A percentile compares a stretch with the other conserved stretches of the same genome.
Evolutionary conservation across 2,329 filamentous ascomycete genomes (phyloP).

Genomic region (Nakataea oryzae): DNA sequence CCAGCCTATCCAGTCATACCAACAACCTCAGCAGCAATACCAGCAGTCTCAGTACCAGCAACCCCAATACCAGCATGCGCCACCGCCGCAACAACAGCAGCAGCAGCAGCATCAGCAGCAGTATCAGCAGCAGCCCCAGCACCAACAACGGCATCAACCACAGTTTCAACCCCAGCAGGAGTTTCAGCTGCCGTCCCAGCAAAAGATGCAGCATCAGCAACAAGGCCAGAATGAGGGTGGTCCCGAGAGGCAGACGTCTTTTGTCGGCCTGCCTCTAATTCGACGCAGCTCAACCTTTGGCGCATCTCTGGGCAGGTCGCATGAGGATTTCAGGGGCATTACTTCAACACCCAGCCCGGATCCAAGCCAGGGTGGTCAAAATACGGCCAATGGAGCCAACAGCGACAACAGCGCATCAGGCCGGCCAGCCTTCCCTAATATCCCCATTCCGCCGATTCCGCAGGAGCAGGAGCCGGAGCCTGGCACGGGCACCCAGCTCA

Average conservation of each 20-base stretch:
- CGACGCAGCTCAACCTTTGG: constrained; percentile 47
- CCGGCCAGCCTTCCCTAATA: background rate
- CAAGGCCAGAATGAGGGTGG: constrained; percentile 11
- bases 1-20: background rate
- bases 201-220: constrained; percentile 9
- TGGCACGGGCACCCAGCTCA: constrained; percentile 2
- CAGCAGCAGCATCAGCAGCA: constrained; percentile 11
- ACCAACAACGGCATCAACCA: background rate
- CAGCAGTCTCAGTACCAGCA: constrained; percentile 3
- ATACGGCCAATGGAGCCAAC: background rate
- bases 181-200: constrained; percentile 1
- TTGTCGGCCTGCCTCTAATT: constrained; percentile 48
- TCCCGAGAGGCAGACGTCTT: constrained; percentile 34
- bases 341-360: constrained; percentile 2
- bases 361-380: background rate
- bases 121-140: background rate
- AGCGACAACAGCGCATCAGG: constrained; percentile 3
- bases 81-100: constrained; percentile 10
- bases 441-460: constrained; percentile 2
- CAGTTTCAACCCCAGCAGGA: constrained; percentile 7
- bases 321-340: constrained; percentile 3
- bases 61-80: no score
- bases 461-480: constrained; percentile 5
- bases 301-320: constrained; percentile 21
- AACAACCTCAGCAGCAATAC: constrained; percentile 8